A percentile compares a stretch with the other conserved stretches of the same genome.
Evolutionary conservation across 2,329 filamentous ascomycete genomes (phyloP).

Genomic region (Albophoma yamanashiensis): DNA sequence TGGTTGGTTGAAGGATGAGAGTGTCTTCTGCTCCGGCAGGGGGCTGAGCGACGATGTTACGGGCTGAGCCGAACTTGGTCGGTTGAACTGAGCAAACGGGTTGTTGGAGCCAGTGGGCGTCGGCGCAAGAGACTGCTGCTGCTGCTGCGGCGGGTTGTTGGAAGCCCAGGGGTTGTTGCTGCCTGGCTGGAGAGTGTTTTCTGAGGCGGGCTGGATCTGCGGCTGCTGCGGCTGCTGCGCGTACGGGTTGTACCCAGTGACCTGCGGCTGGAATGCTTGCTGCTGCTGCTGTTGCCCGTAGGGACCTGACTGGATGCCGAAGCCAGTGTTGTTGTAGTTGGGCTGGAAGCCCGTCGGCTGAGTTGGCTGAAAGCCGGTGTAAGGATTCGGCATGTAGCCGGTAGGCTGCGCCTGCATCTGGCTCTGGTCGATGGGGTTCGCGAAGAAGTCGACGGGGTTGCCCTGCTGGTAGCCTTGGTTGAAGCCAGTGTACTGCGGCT

Average conservation of each 20-base stretch:
- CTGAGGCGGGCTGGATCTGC: constrained; percentile 29
- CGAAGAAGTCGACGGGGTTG: constrained; percentile 91
- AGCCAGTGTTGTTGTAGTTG: constrained; percentile 59
- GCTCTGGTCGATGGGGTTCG: constrained; percentile 74
- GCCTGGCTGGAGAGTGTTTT: constrained; percentile 59
- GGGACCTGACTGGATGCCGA: constrained; percentile 56
- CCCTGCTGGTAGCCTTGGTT: constrained; percentile 98
- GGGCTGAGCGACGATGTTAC: constrained; percentile 62
- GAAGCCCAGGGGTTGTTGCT: constrained; percentile 92
- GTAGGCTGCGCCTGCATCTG: constrained; percentile 72
- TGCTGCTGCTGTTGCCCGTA: constrained; percentile 41
- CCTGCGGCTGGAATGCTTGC: constrained; percentile 38
- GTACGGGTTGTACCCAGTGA: constrained; percentile 45
- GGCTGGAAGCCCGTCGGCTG: constrained; percentile 37
- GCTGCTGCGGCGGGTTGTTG: constrained; percentile 44
- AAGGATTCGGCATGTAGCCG: constrained; percentile 52
- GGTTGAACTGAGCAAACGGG: constrained; percentile 75
- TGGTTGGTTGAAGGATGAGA: constrained; percentile 46
- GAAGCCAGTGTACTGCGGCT: constrained; percentile 75
- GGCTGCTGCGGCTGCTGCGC: constrained; percentile 23
- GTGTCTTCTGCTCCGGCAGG: constrained; percentile 75
- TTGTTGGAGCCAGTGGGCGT: constrained; percentile 96
- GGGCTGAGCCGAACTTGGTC: constrained; percentile 40
- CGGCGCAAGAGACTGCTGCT: constrained; percentile 56
- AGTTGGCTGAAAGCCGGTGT: constrained; percentile 40